Evolutionary conservation across 2,329 filamentous ascomycete genomes (phyloP).

Genomic region (Ophiostoma himal-ulmi): DNA sequence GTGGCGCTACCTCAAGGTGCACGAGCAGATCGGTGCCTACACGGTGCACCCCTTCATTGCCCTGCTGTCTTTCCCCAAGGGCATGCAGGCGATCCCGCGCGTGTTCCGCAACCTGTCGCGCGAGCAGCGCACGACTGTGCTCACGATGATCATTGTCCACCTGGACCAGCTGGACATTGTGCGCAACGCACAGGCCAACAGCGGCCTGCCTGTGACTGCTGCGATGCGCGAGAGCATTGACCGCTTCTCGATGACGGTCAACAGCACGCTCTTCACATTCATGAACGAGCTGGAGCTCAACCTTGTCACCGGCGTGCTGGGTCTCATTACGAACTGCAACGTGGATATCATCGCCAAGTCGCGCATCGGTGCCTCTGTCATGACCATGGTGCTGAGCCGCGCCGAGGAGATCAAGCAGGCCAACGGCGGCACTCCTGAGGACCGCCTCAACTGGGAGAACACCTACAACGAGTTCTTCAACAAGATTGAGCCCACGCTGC

Average conservation of each 20-base stretch:
- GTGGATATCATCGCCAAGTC: constrained; percentile 79
- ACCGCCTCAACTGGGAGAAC: constrained; percentile 75
- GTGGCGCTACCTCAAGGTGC: constrained; percentile 84
- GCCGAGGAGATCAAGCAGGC: constrained; percentile 89
- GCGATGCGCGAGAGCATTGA: constrained; percentile 87
- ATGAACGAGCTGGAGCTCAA: constrained; percentile 85
- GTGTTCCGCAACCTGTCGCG: constrained; percentile 91
- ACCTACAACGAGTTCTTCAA: constrained; percentile 87
- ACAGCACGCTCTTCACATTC: constrained; percentile 83
- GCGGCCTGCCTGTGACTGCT: constrained; percentile 38
- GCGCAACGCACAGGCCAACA: constrained; percentile 66
- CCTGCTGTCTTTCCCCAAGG: constrained; percentile 89
- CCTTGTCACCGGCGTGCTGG: constrained; percentile 84
- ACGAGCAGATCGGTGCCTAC: constrained; percentile 77
- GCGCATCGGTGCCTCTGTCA: constrained; percentile 78
- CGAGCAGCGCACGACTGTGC: constrained; percentile 86
- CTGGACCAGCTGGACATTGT: constrained; percentile 90
- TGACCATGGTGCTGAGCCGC: constrained; percentile 90
- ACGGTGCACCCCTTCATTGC: constrained; percentile 90
- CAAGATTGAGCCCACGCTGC: constrained; percentile 73
- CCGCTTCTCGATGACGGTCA: constrained; percentile 78
- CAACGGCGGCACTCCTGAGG: constrained; percentile 60
- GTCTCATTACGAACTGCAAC: constrained; percentile 77
- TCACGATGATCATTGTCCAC: constrained; percentile 93
- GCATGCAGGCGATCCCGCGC: constrained; percentile 90